Conservation (phyloP, 371 early-diverging fungal genomes). For the Lichtheimia hyalospora region DNA sequence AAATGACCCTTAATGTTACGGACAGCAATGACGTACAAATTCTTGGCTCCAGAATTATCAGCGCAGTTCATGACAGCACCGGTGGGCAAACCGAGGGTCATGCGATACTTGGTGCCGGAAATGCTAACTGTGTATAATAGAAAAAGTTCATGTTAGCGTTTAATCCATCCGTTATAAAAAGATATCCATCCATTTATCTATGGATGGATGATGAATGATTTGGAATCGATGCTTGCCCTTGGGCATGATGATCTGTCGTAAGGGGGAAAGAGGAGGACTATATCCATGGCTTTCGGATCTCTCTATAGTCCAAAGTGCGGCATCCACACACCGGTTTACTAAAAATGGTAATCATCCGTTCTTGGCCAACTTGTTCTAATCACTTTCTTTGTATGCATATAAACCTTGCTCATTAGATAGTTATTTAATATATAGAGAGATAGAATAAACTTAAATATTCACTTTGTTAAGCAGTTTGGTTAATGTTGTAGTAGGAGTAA, state of each 20-base stretch:
- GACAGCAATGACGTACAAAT: conserved; percentile 99
- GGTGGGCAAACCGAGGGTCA: conserved; percentile 99
- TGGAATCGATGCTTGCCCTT: conserved; percentile 2
- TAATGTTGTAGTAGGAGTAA: too few relatives aligned
- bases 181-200: conserved; percentile 7
- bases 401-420: not conserved
- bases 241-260: conserved; percentile 6
- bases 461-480: too few relatives aligned
- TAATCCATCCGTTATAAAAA: too few relatives aligned
- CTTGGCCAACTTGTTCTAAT: too few relatives aligned
- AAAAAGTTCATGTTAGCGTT: too few relatives aligned
- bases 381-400: too few relatives aligned
- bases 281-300: not conserved
- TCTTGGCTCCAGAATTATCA: conserved; percentile 99
- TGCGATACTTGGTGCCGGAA: conserved; percentile 96
- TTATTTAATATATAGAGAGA: too few relatives aligned
- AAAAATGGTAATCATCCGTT: too few relatives aligned
- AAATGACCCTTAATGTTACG: conserved; percentile 96
- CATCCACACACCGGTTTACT: too few relatives aligned
- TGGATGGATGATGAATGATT: not conserved
- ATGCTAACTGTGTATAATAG: conserved; percentile 49
- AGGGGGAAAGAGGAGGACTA: conserved; percentile 4
- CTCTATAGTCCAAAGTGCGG: too few relatives aligned
- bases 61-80: conserved; percentile 99
- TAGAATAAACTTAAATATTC: too few relatives aligned